phyloP scores from a whole-genome alignment of 2,329 filamentous ascomycete species.

The Rosellinia necatrix region DNA sequence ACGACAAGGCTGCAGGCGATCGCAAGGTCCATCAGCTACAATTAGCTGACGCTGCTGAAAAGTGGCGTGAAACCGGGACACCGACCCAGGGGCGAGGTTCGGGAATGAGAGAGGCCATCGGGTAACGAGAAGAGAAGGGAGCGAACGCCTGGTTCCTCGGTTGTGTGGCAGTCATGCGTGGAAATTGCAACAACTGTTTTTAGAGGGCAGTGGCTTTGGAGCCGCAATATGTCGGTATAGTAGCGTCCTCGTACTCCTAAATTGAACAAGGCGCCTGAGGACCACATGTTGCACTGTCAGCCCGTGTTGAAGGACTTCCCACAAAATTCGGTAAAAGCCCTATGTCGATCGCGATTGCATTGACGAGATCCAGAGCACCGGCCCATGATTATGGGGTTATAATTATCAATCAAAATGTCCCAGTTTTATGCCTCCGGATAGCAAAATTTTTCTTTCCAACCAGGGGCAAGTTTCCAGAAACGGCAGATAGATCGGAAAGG shows the following conservation, averaged over 20 bases:
- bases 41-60: conserved; percentile 18
- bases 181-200: conserved; percentile 17
- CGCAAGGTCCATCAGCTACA: not conserved
- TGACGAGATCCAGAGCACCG: conserved; percentile 8
- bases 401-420: conserved; percentile 6
- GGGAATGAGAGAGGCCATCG: not conserved
- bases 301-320: conserved; percentile 2
- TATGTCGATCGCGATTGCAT: conserved; percentile 20
- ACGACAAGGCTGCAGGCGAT: conserved; percentile 8
- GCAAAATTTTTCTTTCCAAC: conserved; percentile 13
- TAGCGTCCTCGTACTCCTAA: conserved; percentile 21
- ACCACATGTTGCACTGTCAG: conserved; percentile 11
- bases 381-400: conserved; percentile 11
- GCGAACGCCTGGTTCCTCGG: not conserved
- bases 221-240: conserved; percentile 4
- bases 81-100: not conserved
- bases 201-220: conserved; percentile 16
- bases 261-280: too few relatives aligned
- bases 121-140: conserved; percentile 2
- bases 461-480: conserved; percentile 9
- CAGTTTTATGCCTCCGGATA: conserved; percentile 1
- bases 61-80: conserved; percentile 4
- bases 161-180: conserved; percentile 11
- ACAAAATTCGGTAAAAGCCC: conserved; percentile 4
- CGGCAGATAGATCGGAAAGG: not conserved